These are phyloP conservation scores for Kwoniella europaea DNA, from an alignment of 768 basidiomycete genomes.

Conservation along the genomic window DNA sequence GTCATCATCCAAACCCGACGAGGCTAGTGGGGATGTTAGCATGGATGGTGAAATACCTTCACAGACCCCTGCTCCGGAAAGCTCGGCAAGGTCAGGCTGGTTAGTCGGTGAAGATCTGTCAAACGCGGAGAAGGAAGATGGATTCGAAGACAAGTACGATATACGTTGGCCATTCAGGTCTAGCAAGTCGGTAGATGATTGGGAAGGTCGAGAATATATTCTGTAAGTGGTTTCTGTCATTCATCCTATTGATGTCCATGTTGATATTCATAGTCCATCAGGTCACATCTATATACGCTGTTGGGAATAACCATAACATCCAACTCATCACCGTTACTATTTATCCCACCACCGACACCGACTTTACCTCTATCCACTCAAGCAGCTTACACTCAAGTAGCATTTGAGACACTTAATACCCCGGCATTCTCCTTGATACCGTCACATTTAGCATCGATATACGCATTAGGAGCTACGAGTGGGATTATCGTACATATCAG, in stretches of 20 bases:
- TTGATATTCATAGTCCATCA: neutral
- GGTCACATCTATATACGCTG: conserved; percentile 38
- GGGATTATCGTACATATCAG: conserved; percentile 53
- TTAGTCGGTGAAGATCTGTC: conserved; percentile 41
- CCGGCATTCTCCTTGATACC: conserved; percentile 49
- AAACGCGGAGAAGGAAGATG: conserved; percentile 28
- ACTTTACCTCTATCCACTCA: conserved; percentile 40
- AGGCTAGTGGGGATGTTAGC: neutral
- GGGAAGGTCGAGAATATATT: conserved; percentile 46
- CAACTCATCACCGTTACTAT: conserved; percentile 49
- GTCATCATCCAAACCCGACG: conserved; percentile 1
- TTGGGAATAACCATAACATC: conserved; percentile 38
- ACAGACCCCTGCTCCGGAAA: neutral
- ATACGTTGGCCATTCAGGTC: conserved; percentile 44
- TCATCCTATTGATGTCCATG: neutral
- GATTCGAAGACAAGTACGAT: conserved; percentile 34
- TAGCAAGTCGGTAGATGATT: conserved; percentile 38
- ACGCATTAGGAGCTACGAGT: conserved; percentile 49
- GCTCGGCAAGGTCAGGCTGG: conserved; percentile 26
- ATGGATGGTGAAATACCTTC: neutral
- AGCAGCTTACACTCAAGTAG: conserved; percentile 49
- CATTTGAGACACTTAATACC: conserved; percentile 54
- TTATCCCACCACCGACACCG: conserved; percentile 49
- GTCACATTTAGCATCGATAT: conserved; percentile 47
- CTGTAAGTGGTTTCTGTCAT: conserved; percentile 30